Evolutionary conservation across 2,329 filamentous ascomycete genomes (phyloP), one percentile per base, ranked within the genome.

Genomic region (Davidsoniella eucalypti): DNA sequence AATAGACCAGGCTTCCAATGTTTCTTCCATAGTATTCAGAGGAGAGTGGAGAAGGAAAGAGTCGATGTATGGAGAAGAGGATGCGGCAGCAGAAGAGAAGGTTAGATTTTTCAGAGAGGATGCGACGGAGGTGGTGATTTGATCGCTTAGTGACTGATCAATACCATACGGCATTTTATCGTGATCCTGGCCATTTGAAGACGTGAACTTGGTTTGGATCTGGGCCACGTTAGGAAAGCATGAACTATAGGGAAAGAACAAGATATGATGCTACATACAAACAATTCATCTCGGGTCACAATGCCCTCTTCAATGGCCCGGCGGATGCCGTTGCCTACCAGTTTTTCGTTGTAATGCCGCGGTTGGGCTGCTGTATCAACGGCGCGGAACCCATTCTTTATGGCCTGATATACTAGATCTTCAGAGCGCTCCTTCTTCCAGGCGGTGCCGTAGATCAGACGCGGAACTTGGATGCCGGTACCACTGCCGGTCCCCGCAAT

Each of bases 151-250:
- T 1, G 78, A 69, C 9, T 71, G 69, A 1, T 67, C 60, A 1
- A 73, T 62, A 57, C 80, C 69, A 61, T 86, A 86, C 0, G 82
- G 82, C 64, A 78, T 69, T 45, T 76, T 69, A 39, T 64, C 63
- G 1, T 66, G 66, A 58, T 80, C 75, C 61, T 88, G 83, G 21
- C 76, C 78, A 14, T 64, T 63, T 4, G 76, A 62, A 0, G 80
- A 71, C 1, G 82, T 86, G 66, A 82, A 92, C 62, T 90, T 92
- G n/a, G 85, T 88, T 71, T 93, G 85, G 42, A 88, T 69, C 76
- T 82, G 51, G 21, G 40, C 51, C 46, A 17, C 44, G 17, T 23
- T 43, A 47, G 39, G 10, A 8, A 16, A 37, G 42, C 49, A 43
- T 33, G 55, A 25, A 50, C 53, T 43, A 57, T 9, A 16, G 21